Evolutionary conservation across 352 stramenopile species (phyloP).

Genomic region (Thalassiosira exigua): DNA sequence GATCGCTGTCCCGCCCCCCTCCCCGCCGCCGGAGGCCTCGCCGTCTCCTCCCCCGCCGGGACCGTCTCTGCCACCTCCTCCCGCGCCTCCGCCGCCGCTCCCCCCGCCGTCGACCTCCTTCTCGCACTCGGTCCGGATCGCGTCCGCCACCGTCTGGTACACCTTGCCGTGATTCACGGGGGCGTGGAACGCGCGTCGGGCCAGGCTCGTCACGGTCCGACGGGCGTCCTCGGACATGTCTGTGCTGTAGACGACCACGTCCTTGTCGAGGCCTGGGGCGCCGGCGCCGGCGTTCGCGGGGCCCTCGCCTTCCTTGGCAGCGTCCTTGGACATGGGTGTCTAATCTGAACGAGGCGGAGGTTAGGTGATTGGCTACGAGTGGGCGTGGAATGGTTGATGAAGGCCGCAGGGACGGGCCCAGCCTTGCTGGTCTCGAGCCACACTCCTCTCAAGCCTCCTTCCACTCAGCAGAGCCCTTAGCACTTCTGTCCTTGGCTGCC

Average conservation of each 20-base stretch:
- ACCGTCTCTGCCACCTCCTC: slow-evolving; percentile 2
- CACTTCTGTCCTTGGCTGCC: no score
- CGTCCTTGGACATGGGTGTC: no score
- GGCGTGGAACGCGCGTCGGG: slow-evolving; percentile 28
- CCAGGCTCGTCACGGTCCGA: slow-evolving; percentile 20
- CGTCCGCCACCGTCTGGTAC: slow-evolving; percentile 38
- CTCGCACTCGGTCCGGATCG: slow-evolving; percentile 37
- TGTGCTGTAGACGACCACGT: slow-evolving; percentile 24
- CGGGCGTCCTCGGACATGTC: slow-evolving; percentile 45
- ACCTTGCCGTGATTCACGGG: slow-evolving; percentile 36
- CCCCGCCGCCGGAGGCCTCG: background rate
- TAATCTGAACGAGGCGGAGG: no score
- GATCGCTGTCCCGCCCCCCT: background rate
- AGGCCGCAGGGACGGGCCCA: no score
- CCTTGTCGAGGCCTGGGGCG: slow-evolving; percentile 14
- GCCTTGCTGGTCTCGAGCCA: no score
- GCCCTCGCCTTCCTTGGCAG: slow-evolving; percentile 30
- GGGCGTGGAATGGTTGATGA: no score
- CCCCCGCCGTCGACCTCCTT: slow-evolving; percentile 19
- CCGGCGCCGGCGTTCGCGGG: background rate
- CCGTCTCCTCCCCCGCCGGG: slow-evolving; percentile 5
- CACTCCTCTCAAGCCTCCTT: no score
- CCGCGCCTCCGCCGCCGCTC: slow-evolving; percentile 7
- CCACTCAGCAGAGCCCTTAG: no score
- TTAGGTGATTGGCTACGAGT: no score